Percentiles rank a stretch among this genome's conserved stretches.
Conservation (phyloP, 768 basidiomycete species). For the Lactarius hatsudake region DNA sequence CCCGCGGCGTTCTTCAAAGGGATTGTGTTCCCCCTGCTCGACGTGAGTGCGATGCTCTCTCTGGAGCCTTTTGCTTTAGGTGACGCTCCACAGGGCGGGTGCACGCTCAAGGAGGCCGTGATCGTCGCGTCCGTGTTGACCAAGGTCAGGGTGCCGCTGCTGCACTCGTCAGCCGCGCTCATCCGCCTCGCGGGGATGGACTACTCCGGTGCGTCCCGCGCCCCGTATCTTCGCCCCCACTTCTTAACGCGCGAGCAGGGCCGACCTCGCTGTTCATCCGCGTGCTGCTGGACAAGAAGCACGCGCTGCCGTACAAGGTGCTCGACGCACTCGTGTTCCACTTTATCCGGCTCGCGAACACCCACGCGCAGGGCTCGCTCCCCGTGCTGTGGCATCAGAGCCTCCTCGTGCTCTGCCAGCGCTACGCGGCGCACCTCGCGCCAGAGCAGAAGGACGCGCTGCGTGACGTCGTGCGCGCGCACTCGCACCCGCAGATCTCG, state of each 20-base stretch:
- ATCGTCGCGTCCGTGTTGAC: conserved; percentile 90
- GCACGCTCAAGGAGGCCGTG: conserved; percentile 90
- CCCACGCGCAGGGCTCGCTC: conserved; percentile 78
- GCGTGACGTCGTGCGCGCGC: conserved; percentile 85
- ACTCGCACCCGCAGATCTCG: conserved; percentile 84
- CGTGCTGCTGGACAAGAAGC: conserved; percentile 95
- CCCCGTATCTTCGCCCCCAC: neutral
- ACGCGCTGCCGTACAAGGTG: conserved; percentile 96
- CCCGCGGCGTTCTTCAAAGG: conserved; percentile 99
- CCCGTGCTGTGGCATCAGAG: conserved; percentile 99
- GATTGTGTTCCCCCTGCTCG: conserved; percentile 90
- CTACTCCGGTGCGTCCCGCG: conserved; percentile 64
- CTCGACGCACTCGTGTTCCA: conserved; percentile 97
- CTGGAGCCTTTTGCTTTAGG: conserved; percentile 5
- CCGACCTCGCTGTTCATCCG: conserved; percentile 97
- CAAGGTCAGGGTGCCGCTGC: conserved; percentile 90
- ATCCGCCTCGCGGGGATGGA: conserved; percentile 95
- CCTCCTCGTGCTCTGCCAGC: conserved; percentile 88
- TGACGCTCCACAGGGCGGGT: conserved; percentile 54
- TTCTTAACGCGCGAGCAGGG: conserved; percentile 39
- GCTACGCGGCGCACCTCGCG: conserved; percentile 91
- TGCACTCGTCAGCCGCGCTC: conserved; percentile 94
- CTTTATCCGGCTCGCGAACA: conserved; percentile 94
- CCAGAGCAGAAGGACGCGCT: conserved; percentile 97
- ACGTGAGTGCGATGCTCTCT: conserved; percentile 49